Evolutionary conservation across 257 asterid species (phyloP).

Genomic region (Primulina eburnea): DNA sequence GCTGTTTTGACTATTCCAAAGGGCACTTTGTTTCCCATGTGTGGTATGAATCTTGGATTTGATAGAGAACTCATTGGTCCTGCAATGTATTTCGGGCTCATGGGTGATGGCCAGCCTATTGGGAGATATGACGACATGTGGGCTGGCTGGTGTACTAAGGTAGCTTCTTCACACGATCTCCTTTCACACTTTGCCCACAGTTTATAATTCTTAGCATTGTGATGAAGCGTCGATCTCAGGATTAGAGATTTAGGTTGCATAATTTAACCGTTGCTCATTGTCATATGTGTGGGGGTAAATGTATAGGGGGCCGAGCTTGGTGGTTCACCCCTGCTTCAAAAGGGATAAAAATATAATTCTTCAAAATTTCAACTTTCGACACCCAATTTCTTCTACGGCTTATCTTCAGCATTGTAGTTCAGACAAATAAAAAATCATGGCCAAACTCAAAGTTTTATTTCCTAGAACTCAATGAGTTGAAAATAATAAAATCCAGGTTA

Average conservation of each 20-base stretch:
- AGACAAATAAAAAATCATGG: no score
- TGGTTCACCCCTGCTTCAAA: not conserved
- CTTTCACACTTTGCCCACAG: not conserved
- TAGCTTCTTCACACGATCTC: constrained; percentile 2
- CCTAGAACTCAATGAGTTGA: not conserved
- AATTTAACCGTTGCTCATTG: not conserved
- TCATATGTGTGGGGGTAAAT: not conserved
- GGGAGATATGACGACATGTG: constrained; percentile 55
- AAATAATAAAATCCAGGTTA: constrained; percentile 36
- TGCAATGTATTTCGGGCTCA: constrained; percentile 54
- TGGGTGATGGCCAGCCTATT: constrained; percentile 62
- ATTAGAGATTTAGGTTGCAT: not conserved
- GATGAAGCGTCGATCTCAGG: not conserved
- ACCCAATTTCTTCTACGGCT: not conserved
- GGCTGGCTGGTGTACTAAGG: constrained; percentile 70
- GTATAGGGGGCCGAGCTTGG: not conserved
- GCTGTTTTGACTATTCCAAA: constrained; percentile 51
- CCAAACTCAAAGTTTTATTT: no score
- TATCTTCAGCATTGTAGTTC: not conserved
- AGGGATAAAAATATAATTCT: no score
- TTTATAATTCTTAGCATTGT: not conserved
- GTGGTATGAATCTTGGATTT: constrained; percentile 55
- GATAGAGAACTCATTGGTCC: constrained; percentile 50
- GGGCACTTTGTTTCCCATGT: constrained; percentile 52
- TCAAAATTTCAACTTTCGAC: not conserved